Conservation (phyloP, 148 eudicot genomes). For the Selenicereus undatus region DNA sequence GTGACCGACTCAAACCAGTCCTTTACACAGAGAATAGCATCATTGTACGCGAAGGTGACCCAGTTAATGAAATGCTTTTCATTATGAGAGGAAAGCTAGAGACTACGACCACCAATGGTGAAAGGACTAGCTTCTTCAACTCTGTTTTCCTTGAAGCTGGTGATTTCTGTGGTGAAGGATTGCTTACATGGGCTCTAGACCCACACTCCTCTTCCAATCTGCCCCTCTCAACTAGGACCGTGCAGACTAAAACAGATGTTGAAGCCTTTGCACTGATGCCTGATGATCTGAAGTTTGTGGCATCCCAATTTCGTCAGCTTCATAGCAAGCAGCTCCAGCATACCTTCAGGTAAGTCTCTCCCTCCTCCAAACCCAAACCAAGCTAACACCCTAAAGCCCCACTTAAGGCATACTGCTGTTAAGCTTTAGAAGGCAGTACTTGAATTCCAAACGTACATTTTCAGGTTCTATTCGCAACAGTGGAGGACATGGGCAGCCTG, state of each 20-base stretch:
- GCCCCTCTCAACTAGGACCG: slow-evolving; percentile 69
- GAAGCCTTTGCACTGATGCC: slow-evolving; percentile 68
- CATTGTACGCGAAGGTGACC: slow-evolving; percentile 67
- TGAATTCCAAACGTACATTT: not conserved
- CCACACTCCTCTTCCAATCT: slow-evolving; percentile 50
- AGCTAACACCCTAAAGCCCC: no score
- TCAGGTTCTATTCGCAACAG: slow-evolving; percentile 58
- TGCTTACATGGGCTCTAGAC: slow-evolving; percentile 74
- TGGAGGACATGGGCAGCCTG: slow-evolving; percentile 79
- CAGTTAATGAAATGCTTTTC: slow-evolving; percentile 71
- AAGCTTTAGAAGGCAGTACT: not conserved
- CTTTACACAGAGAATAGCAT: slow-evolving; percentile 55
- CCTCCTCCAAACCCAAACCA: not conserved
- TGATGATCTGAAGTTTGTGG: slow-evolving; percentile 59
- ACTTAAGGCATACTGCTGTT: no score
- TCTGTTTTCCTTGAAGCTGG: slow-evolving; percentile 46
- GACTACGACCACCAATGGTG: slow-evolving; percentile 69
- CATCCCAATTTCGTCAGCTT: slow-evolving; percentile 65
- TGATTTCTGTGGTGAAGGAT: slow-evolving; percentile 76
- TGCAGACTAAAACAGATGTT: slow-evolving; percentile 45
- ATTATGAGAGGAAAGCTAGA: slow-evolving; percentile 54
- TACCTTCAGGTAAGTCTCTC: slow-evolving; percentile 43
- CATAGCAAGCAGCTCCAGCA: slow-evolving; percentile 65
- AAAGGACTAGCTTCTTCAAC: slow-evolving; percentile 65
- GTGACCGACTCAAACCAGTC: slow-evolving; percentile 57